phyloP scores from a whole-genome alignment of 2,329 filamentous ascomycete genomes.

The Aspergillus fumigatus region DNA sequence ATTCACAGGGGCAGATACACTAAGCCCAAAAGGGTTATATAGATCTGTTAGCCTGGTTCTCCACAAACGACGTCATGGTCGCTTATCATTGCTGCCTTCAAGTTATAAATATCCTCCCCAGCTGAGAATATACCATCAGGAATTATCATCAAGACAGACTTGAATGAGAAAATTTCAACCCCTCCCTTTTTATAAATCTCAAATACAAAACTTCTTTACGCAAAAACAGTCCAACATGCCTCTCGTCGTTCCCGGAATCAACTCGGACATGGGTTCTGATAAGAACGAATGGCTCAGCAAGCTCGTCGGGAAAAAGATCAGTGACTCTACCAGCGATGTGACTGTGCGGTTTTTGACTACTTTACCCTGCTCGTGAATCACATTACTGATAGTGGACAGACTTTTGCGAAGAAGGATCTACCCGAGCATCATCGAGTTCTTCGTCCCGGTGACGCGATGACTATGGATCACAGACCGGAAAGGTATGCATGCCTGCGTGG shows the following conservation, averaged over 20 bases:
- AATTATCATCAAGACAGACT: neutral
- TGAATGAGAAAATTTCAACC: neutral
- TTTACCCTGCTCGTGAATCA: neutral
- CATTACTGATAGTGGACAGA: conserved; percentile 18
- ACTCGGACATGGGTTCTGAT: conserved; percentile 25
- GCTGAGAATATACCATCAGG: neutral
- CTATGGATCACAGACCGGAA: conserved; percentile 41
- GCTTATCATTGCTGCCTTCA: neutral
- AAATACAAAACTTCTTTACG: neutral
- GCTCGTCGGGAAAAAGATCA: conserved; percentile 44
- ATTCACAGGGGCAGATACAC: neutral
- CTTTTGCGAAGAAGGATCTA: conserved; percentile 45
- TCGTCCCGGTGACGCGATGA: conserved; percentile 34
- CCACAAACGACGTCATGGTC: neutral
- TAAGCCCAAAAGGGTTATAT: neutral
- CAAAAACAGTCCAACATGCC: conserved; percentile 34
- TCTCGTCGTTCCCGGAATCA: conserved; percentile 44
- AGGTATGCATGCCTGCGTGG: conserved; percentile 26
- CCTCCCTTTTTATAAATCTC: neutral
- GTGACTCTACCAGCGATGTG: conserved; percentile 32
- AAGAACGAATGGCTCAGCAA: conserved; percentile 42
- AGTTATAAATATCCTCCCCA: neutral
- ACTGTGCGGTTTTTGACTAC: conserved; percentile 21
- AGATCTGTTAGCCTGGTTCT: neutral
- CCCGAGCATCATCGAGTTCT: conserved; percentile 42